Base-by-base conservation (phyloP, 1,284 basidiomycete genomes). In the Neolentinus lepideus region DNA sequence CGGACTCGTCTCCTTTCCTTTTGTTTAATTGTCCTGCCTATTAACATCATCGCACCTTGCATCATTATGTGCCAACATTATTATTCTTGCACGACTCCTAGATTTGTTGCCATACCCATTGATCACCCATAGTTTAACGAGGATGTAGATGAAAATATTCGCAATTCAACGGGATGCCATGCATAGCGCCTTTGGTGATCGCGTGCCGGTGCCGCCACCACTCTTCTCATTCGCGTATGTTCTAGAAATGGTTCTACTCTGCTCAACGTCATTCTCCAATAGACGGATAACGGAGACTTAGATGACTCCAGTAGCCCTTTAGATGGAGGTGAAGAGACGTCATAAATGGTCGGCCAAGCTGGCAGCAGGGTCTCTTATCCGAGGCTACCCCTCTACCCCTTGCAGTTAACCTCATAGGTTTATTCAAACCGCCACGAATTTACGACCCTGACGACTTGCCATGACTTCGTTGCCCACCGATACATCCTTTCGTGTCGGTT, bases 401-500 rank as follows among this genome's bases (percentile, higher is more conserved):
- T 12, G 29, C 29, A 31, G 4, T 31, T 6, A 12, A 31, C 4
- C 29, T 12, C 29, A 31, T 31, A 4, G 29, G 29, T 31, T 31
- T 12, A 12, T 31, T 24, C 21, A 25, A 51, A 31, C 29, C 29
- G 12, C 6, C 29, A 62, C 59, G 59, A 55, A 54, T 47, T 53
- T 51, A 59, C 60, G 56, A 58, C 54, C 31, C 51, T 57, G 14
- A 57, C 54, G 56, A 54, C 12, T 14, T 21, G 51, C 55, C 59
- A 79, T 78, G 76, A 66, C 72, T 10, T 75, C 77, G 29, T 61
- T 70, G 24, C 71, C 79, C 11, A 67, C 68, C 38, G 74, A 72
- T 25, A 77, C 80, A 59, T 63, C 69, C 45, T 75, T 80, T 50
- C 79, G 78, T 51, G 83, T 83, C 51, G 65, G 66, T 33, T 68